A percentile compares a stretch with the other conserved stretches of the same genome.
phyloP scores from a whole-genome alignment of 768 basidiomycete genomes.

The Auricularia heimuer region DNA sequence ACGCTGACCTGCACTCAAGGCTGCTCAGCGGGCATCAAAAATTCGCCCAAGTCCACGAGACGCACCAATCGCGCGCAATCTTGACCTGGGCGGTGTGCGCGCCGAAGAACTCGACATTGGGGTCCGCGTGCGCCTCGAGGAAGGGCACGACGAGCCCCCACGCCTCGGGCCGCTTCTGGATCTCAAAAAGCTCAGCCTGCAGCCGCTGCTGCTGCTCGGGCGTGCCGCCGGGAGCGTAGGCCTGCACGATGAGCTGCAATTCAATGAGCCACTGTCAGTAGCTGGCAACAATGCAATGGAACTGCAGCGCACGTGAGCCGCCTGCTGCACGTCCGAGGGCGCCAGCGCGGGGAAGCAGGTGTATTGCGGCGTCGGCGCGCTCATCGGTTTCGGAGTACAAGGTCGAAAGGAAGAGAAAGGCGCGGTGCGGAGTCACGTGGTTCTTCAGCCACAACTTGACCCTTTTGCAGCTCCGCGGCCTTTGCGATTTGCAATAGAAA shows the following conservation, averaged over 20 bases:
- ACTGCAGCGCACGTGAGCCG: too few relatives aligned
- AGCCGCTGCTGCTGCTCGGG: slow-evolving; percentile 51
- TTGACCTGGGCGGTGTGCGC: slow-evolving; percentile 92
- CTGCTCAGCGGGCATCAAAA: slow-evolving; percentile 14
- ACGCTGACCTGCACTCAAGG: slow-evolving; percentile 47
- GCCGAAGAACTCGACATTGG: slow-evolving; percentile 88
- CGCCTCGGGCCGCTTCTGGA: slow-evolving; percentile 66
- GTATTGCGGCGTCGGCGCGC: too few relatives aligned
- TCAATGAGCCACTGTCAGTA: too few relatives aligned
- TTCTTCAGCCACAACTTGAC: too few relatives aligned
- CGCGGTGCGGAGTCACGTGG: too few relatives aligned
- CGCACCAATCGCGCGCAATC: slow-evolving; percentile 83
- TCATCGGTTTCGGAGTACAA: too few relatives aligned
- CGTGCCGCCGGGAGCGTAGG: slow-evolving; percentile 44
- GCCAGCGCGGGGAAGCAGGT: too few relatives aligned
- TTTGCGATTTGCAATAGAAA: too few relatives aligned
- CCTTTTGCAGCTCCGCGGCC: too few relatives aligned
- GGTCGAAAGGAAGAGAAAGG: too few relatives aligned
- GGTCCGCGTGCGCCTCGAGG: slow-evolving; percentile 55
- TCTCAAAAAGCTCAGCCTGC: slow-evolving; percentile 65
- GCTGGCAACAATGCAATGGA: too few relatives aligned
- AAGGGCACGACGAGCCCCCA: slow-evolving; percentile 81
- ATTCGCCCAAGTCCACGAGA: background rate
- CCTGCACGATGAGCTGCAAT: slow-evolving; percentile 57
- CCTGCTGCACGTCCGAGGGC: too few relatives aligned